Evolutionary conservation across 1,139 yeast species (phyloP).

Genomic region (Nakaseomyces uthaithaninus): DNA sequence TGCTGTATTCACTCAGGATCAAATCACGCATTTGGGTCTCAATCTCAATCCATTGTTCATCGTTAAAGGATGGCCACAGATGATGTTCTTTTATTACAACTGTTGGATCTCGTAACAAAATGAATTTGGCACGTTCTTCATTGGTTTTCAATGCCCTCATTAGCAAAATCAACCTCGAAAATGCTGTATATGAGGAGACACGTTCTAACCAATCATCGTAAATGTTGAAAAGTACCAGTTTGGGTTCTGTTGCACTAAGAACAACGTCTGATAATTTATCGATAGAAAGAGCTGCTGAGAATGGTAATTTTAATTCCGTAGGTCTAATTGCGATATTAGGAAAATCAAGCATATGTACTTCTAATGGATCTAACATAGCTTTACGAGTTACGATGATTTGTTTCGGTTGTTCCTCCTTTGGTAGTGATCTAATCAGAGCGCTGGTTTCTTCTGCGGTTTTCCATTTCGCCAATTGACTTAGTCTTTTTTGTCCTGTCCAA

Average conservation of each 20-base stretch:
- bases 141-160: conserved; percentile 74
- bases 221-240: conserved; percentile 81
- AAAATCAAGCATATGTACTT: conserved; percentile 94
- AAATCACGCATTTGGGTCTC: conserved; percentile 84
- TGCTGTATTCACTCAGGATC: conserved; percentile 77
- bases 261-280: conserved; percentile 77
- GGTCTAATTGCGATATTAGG: conserved; percentile 87
- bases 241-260: conserved; percentile 81
- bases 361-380: conserved; percentile 90
- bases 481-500: conserved; percentile 95
- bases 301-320: conserved; percentile 83
- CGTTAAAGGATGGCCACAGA: conserved; percentile 84
- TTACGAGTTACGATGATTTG: conserved; percentile 85
- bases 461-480: conserved; percentile 94
- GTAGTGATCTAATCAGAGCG: conserved; percentile 78
- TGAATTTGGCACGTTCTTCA: conserved; percentile 66
- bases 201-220: conserved; percentile 91
- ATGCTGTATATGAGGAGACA: conserved; percentile 86
- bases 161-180: conserved; percentile 73
- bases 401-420: conserved; percentile 90
- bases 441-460: conserved; percentile 98
- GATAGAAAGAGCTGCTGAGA: conserved; percentile 75
- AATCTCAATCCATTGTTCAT: conserved; percentile 87
- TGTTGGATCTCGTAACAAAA: conserved; percentile 67
- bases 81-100: conserved; percentile 69